Base-by-base conservation (phyloP, 441 rosid species). In the Gossypium schwendimanii region DNA sequence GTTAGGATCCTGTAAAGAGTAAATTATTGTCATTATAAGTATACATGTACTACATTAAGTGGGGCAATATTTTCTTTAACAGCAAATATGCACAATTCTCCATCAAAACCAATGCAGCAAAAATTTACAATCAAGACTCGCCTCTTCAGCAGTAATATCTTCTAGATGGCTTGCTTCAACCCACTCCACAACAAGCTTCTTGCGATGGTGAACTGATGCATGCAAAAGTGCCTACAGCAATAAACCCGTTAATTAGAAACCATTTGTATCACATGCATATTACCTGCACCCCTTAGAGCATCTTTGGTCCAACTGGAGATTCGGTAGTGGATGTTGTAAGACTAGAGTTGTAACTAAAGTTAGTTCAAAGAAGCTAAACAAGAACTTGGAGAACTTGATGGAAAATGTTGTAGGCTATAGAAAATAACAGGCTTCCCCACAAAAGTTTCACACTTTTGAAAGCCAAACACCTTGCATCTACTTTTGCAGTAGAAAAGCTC, bases 101-200 rank as follows among this genome's bases (percentile, higher is more conserved):
- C 23, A 24, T 49, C 41, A 66, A 64, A 23, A 62, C 26, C 14
- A 31, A 12, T 47, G 71, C 52, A 17, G 47, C 15, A 63, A 54
- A 66, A 74, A 61, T 65, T 55, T 9, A 31, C 69, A 77, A 65
- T 21, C 7, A 74, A 65, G 21, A 77, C 80, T 63, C 41, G 86
- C 96, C 88, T 85, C 88, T 73, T 66, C 70, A 18, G 77, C 82
- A 39, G 89, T 87, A 52, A 28, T 79, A 53, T 86, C 84, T 85
- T 94, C 97, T 3, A 94, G 91, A 81, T 92, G 97, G 63, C 86
- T 74, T 61, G 97, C 97, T 72, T 96, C 88, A 82, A 94, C 87
- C 95, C 96, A 90, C 52, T 92, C 91, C 63, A 92, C 75, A 41
- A 83, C 57, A 68, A 88, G 97, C 81, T 88, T 92, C 84, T 79